These are phyloP conservation scores for Leptographium radiaticola DNA, from an alignment of 2,329 filamentous ascomycete genomes.

Conservation along the genomic window DNA sequence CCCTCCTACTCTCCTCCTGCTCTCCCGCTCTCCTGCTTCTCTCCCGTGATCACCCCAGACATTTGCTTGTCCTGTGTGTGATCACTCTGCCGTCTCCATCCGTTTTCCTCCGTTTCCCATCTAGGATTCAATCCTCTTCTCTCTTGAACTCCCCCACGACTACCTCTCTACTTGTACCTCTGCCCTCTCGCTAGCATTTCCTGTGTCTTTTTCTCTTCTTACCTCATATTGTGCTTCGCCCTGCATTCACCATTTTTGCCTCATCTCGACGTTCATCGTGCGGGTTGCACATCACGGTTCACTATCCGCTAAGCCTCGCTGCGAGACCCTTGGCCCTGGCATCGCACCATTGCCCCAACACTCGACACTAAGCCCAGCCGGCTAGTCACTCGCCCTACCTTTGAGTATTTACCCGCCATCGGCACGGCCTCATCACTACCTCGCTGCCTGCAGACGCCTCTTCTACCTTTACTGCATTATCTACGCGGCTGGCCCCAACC, in stretches of 20 bases:
- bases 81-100: not conserved
- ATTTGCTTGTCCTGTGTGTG: slow-evolving; percentile 14
- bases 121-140: not conserved
- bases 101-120: not conserved
- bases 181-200: not conserved
- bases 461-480: not conserved
- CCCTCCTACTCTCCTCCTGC: not conserved
- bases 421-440: not conserved
- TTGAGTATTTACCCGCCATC: not conserved
- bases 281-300: no score
- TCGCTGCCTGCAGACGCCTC: not conserved
- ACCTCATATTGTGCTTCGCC: not conserved
- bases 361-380: no score
- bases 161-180: not conserved
- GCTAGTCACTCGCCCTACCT: not conserved
- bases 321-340: no score
- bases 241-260: not conserved
- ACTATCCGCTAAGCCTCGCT: no score
- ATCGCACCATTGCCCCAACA: no score
- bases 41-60: slow-evolving; percentile 5
- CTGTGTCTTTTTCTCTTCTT: not conserved
- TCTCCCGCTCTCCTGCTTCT: not conserved
- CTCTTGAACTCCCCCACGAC: not conserved
- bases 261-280: no score
- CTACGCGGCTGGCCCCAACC: not conserved